Evolutionary conservation across 2,329 filamentous ascomycete species (phyloP), one percentile per base, ranked within the genome.

Genomic region (Fusarium verrucosum): DNA sequence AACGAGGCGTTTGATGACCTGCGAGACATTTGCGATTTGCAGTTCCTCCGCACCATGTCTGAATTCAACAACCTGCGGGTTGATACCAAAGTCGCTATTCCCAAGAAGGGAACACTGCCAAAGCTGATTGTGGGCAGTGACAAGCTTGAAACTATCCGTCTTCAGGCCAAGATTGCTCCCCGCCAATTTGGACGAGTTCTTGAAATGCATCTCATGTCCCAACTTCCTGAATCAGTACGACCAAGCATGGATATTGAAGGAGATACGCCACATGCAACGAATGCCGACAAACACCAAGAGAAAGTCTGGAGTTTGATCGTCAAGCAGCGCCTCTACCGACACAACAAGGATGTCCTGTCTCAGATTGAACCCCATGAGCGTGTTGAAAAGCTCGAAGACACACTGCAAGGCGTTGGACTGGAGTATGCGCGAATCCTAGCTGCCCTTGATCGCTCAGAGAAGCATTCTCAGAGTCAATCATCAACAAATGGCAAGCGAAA

Each of bases 1-100:
- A 98, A 92, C 72, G 91, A 94, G 73, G 87, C 85, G 1, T 96
- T 96, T 69, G 91, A 95, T 72, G 87, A 92, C 58, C 81, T 96
- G 70, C 86, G 92, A 66, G 92, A 95, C 73, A 81, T 89, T 47
- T 89, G 87, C 69, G 92, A 96, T 70, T 79, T 94, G 28, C 79
- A 81, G 6, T 88, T 87, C 66, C 81, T 95, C 5, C 86, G 86
- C 51, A 79, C 77, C 10, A 79, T 85, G 5, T 81, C 87, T 0
- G 82, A 85, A 10, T 91, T 92, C 72, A 76, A 78, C 4, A 73
- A 78, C 0, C 78, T 92, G 8, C 78, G 75, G 41, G 78, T 92
- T 57, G 83, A 90, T 70, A 81, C 81, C 7, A 70, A 74, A 11
- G 73, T 87, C 16, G 72, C 74, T 2, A 76, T 89, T 7, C 82